Base-by-base conservation (phyloP, 805 yeast species). In the Starmerella stellata region DNA sequence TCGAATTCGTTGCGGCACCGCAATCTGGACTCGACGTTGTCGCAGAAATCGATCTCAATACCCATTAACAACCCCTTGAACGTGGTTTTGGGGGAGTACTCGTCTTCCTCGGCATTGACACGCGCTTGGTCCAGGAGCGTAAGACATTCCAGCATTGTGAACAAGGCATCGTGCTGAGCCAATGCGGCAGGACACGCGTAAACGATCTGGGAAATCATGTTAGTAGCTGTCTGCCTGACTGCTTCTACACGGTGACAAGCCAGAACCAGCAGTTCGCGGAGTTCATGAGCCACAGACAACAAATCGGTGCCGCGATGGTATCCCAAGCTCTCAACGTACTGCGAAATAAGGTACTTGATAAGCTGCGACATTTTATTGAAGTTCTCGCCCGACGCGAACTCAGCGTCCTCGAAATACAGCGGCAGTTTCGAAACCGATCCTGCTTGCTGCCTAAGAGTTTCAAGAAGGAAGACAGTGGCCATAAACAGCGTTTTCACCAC, bases 361-460 rank as follows among this genome's bases (percentile, higher is more conserved):
- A 87, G 69, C 4, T 68, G 65, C 0, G 75, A 75, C 55, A 85
- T 68, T 42, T 69, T 72, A 44, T 69, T 75, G 39, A 75, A 79
- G 13, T 82, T 68, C 8, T 75, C 80, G 28, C 74, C 68, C 19
- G 68, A 69, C 28, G 68, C 64, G 45, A 81, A 65, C 0, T 92
- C 76, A 2, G 94, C 90, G 52, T 90, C 96, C 1, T 90, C 78
- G 48, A 78, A 76, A 58, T 90, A 90, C 30, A 68, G 65, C 38
- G 87, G 65, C 27, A 74, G 63, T n/a, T 74, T 72, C 0, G 92
- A 74, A 47, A 93, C 78, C 46, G 77, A 75, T 13, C 95, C 96
- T 7, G 77, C 65, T 38, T 68, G 72, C 17, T 79, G 79, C 42
- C 99, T 66, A 37, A 82, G 62, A 16, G 73, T 64, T 61, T 90